Conservation (phyloP, 2,329 filamentous ascomycete species). For the Aphanocladium album region DNA sequence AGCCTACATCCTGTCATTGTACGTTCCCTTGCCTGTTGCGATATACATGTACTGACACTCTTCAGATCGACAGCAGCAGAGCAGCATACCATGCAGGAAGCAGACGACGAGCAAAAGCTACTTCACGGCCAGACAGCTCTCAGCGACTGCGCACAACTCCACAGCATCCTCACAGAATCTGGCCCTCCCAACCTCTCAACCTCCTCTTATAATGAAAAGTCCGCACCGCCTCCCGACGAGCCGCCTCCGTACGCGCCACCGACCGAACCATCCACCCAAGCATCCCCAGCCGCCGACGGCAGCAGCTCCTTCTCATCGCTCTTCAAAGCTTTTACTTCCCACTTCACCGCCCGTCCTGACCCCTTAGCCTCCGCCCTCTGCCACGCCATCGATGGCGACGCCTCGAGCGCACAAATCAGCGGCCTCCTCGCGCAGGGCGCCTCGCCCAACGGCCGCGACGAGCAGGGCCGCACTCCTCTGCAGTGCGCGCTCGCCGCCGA, state of each 20-base stretch:
- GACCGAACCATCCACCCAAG: too few species aligned
- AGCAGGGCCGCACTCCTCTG: conserved; percentile 29
- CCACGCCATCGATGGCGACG: conserved; percentile 30
- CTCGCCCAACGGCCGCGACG: conserved; percentile 32
- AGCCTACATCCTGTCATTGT: too few species aligned
- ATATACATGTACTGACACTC: too few species aligned
- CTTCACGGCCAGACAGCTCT: conserved; percentile 19
- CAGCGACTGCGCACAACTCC: too few species aligned
- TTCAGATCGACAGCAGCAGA: background rate
- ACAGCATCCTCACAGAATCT: too few species aligned
- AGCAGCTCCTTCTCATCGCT: conserved; percentile 23
- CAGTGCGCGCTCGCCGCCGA: conserved; percentile 30
- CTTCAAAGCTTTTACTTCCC: conserved; percentile 31
- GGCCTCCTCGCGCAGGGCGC: conserved; percentile 30
- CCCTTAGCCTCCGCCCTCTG: conserved; percentile 33
- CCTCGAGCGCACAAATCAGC: conserved; percentile 27
- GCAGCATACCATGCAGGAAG: conserved; percentile 22
- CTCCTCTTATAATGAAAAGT: too few species aligned
- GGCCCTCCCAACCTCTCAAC: too few species aligned
- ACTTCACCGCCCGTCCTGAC: conserved; percentile 30
- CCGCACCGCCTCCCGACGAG: too few species aligned
- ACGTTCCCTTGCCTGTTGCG: too few species aligned
- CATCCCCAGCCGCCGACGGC: too few species aligned
- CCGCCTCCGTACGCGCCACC: too few species aligned
- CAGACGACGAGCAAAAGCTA: conserved; percentile 14